Evolutionary conservation across 495 filamentous ascomycete genomes (phyloP).

Genomic region (Cenococcum geophilum): DNA sequence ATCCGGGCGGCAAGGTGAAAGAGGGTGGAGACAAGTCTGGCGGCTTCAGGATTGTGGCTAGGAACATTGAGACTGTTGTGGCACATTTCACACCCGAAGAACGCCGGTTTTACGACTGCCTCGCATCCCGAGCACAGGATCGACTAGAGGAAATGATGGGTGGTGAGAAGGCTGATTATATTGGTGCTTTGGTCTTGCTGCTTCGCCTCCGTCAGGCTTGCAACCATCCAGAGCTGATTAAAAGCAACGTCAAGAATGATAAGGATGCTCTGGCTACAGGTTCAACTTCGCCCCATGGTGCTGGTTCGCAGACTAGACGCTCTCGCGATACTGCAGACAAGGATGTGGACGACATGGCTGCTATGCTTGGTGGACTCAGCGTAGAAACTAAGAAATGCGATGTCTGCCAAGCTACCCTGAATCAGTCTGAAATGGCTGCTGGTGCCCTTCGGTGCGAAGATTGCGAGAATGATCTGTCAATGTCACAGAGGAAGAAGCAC

Average conservation of each 20-base stretch:
- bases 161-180: constrained; percentile 64
- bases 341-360: constrained; percentile 76
- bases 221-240: constrained; percentile 85
- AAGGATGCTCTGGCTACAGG: constrained; percentile 73
- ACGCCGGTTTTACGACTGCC: constrained; percentile 71
- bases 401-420: constrained; percentile 71
- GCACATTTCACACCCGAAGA: constrained; percentile 76
- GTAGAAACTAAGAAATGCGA: constrained; percentile 82
- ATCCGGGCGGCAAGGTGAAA: constrained; percentile 56
- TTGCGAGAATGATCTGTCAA: constrained; percentile 61
- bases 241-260: constrained; percentile 76
- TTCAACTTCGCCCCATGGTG: constrained; percentile 32
- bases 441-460: constrained; percentile 64
- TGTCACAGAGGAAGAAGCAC: constrained; percentile 41
- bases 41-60: constrained; percentile 78
- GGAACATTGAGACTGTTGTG: constrained; percentile 75
- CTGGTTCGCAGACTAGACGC: constrained; percentile 44
- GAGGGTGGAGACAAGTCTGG: constrained; percentile 45
- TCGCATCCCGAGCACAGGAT: constrained; percentile 78
- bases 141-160: constrained; percentile 85
- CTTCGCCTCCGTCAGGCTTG: constrained; percentile 86
- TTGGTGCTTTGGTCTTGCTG: constrained; percentile 78
- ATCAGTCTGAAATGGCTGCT: constrained; percentile 47
- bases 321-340: constrained; percentile 43
- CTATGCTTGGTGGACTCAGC: constrained; percentile 75